Conservation (phyloP, 1,284 basidiomycete genomes). For the Puccinia horiana region DNA sequence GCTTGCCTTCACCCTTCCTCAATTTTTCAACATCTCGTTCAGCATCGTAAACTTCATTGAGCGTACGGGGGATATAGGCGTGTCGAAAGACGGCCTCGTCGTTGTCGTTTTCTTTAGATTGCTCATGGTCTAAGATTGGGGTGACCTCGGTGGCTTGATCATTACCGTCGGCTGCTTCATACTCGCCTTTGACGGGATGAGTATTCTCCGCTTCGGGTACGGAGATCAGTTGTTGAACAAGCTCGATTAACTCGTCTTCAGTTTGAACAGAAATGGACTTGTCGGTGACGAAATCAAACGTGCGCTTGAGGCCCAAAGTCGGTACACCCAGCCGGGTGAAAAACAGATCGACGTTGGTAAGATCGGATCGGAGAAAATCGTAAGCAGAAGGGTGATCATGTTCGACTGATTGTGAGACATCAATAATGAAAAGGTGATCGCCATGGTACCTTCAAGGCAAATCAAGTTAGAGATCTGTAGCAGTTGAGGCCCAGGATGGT, state of each 20-base stretch:
- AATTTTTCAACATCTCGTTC: constrained; percentile 81
- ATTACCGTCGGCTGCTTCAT: neutral
- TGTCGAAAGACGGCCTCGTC: constrained; percentile 84
- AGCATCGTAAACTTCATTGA: constrained; percentile 88
- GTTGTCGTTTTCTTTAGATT: constrained; percentile 52
- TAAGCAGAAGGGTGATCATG: constrained; percentile 95
- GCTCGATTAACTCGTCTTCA: constrained; percentile 58
- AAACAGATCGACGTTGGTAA: constrained; percentile 90
- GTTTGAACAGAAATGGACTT: constrained; percentile 57
- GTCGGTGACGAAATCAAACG: constrained; percentile 83
- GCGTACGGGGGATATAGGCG: constrained; percentile 86
- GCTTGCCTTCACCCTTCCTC: constrained; percentile 68
- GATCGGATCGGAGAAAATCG: constrained; percentile 90
- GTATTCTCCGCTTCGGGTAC: constrained; percentile 51
- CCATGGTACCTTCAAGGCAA: constrained; percentile 61
- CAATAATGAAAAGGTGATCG: constrained; percentile 84
- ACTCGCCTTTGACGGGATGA: neutral
- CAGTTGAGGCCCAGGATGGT: neutral
- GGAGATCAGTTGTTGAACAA: constrained; percentile 53
- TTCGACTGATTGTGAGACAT: constrained; percentile 97
- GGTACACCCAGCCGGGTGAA: constrained; percentile 75
- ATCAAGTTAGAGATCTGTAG: neutral
- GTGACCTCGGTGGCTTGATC: neutral
- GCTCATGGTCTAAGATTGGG: constrained; percentile 32
- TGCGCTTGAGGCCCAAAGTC: constrained; percentile 76